Conservation (phyloP, 1,284 basidiomycete species). For the Rhodotorula glutinis region DNA sequence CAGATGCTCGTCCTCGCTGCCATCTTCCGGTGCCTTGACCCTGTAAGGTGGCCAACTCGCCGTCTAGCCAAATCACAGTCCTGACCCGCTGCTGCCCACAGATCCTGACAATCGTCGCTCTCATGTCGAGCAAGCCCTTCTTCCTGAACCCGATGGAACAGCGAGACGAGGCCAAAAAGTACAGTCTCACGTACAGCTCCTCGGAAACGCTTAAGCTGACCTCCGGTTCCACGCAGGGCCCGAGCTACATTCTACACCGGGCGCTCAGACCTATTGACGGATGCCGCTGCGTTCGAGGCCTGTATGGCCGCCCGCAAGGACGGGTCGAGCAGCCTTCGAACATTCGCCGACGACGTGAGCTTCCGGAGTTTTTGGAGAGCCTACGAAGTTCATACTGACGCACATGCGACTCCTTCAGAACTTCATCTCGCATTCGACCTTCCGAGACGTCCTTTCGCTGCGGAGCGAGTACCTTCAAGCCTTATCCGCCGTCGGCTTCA, state of each 20-base stretch:
- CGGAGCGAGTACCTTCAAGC: constrained; percentile 73
- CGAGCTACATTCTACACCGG: constrained; percentile 64
- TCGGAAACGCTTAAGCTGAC: neutral
- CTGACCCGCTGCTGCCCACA: constrained; percentile 44
- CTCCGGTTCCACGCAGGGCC: constrained; percentile 54
- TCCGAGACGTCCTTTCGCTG: constrained; percentile 78
- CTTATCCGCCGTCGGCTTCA: constrained; percentile 69
- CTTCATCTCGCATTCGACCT: constrained; percentile 70
- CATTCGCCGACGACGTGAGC: constrained; percentile 70
- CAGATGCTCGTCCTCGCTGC: constrained; percentile 81
- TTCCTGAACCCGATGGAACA: constrained; percentile 78
- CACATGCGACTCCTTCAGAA: constrained; percentile 54
- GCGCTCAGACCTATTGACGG: constrained; percentile 83
- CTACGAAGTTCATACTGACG: neutral
- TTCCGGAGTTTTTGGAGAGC: no score
- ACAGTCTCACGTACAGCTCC: constrained; percentile 36
- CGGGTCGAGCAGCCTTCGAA: constrained; percentile 56
- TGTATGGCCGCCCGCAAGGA: constrained; percentile 59
- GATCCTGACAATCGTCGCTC: constrained; percentile 75
- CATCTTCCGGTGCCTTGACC: constrained; percentile 72
- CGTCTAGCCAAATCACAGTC: constrained; percentile 18
- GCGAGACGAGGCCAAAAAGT: constrained; percentile 73
- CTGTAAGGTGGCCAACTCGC: constrained; percentile 22
- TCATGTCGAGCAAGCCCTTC: constrained; percentile 79
- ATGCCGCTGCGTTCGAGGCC: constrained; percentile 71